Evolutionary conservation across 1,284 basidiomycete species (phyloP), one percentile per base, ranked within the genome.

Genomic region (Trichosporon sp.): DNA sequence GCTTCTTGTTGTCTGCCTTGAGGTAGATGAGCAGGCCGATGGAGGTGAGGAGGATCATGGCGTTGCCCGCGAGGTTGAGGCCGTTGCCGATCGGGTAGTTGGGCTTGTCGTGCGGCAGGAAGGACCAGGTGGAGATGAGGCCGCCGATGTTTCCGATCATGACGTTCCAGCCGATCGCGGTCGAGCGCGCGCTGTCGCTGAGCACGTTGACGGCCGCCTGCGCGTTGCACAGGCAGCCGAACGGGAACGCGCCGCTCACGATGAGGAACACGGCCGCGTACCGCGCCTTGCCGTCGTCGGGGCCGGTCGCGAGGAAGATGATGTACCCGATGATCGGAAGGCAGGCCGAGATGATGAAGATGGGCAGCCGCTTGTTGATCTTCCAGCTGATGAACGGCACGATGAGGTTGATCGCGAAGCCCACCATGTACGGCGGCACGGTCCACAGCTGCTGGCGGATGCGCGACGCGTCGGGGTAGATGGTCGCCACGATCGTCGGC

Each of bases 361-460:
- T 76, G 15, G 79, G 53, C 1, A 78, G 75, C 31, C 81, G 78
- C 15, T 73, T 70, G 56, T 76, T 73, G 32, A 73, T 75, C 73
- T 81, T 81, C 73, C 75, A 79, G 8, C 81, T 76, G 3, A 74
- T 23, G 68, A 77, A 78, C 1, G 79, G 73, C 11, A 78, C 64
- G 31, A 74, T 47, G 29, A 82, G 64, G 18, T 76, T 76, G 34
- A 76, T 65, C 13, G 75, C 68, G 1, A 74, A 77, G 1, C 80
- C 80, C 3, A 75, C 76, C n/a, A 82, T 64, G 67, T 80, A 78
- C 5, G 79, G 79, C 0, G 81, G 82, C 0, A 83, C 81, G 0
- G 80, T 81, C 15, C 75, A 73, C 1, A 83, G 75, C 66, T 84
- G 83, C 44, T 80, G 74, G 12, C 70, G 66, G 27, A 77, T 74